A percentile compares a stretch with the other conserved stretches of the same genome.
Evolutionary conservation across 2,329 filamentous ascomycete species (phyloP).

Genomic region (Elsinoe batatas): DNA sequence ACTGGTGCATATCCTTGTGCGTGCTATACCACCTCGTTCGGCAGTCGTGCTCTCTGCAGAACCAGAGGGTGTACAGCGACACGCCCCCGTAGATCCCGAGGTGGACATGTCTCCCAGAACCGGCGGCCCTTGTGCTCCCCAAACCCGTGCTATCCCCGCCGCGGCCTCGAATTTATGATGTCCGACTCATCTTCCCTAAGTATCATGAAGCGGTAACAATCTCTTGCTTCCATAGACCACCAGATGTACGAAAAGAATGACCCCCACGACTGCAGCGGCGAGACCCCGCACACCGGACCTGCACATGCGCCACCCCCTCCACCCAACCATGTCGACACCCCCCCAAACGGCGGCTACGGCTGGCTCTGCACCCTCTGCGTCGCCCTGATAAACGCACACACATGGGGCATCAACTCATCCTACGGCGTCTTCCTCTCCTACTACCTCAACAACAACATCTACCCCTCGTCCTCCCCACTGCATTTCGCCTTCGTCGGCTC

Average conservation of each 20-base stretch:
- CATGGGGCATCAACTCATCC: constrained; percentile 36
- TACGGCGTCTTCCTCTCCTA: constrained; percentile 69
- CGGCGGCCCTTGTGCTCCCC: too few species aligned
- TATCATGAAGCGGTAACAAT: not conserved
- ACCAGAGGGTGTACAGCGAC: too few species aligned
- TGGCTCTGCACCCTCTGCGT: constrained; percentile 44
- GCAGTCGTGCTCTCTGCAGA: too few species aligned
- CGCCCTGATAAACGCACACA: constrained; percentile 38
- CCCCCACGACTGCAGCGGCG: not conserved
- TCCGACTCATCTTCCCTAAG: not conserved
- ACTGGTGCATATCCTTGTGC: too few species aligned
- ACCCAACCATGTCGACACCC: constrained; percentile 16
- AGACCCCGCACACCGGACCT: not conserved
- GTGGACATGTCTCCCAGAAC: too few species aligned
- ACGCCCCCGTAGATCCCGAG: too few species aligned
- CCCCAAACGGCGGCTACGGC: constrained; percentile 52
- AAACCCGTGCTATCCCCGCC: too few species aligned
- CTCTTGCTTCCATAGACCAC: not conserved
- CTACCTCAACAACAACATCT: constrained; percentile 57
- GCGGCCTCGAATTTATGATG: not conserved
- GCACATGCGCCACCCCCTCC: not conserved
- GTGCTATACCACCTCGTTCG: too few species aligned
- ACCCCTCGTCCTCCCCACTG: constrained; percentile 53
- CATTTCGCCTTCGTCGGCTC: constrained; percentile 72
- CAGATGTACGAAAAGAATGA: not conserved